phyloP scores from a whole-genome alignment of 768 basidiomycete species.

The Mycena crocata region DNA sequence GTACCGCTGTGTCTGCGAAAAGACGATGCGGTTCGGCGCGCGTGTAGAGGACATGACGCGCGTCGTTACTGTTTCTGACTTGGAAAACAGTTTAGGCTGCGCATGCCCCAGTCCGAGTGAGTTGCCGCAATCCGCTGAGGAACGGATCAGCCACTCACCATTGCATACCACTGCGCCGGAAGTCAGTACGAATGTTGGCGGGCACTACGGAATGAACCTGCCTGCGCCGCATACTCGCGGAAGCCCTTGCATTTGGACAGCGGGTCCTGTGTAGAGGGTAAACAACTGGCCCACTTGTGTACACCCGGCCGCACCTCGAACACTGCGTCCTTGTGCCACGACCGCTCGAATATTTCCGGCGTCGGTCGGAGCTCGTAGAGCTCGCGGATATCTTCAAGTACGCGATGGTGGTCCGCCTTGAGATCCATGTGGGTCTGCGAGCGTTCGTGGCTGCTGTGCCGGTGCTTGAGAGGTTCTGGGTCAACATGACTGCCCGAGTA shows the following conservation, averaged over 20 bases:
- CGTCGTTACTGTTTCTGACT: slow-evolving; percentile 60
- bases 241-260: slow-evolving; percentile 61
- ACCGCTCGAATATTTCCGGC: slow-evolving; percentile 61
- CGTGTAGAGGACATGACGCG: slow-evolving; percentile 71
- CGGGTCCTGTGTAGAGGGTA: slow-evolving; percentile 57
- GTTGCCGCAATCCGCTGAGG: slow-evolving; percentile 8
- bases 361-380: slow-evolving; percentile 68
- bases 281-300: not conserved
- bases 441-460: slow-evolving; percentile 51
- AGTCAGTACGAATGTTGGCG: not conserved
- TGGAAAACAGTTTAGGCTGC: slow-evolving; percentile 66
- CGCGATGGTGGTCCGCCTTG: slow-evolving; percentile 56
- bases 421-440: slow-evolving; percentile 50
- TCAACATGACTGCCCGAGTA: slow-evolving; percentile 66
- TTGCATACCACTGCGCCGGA: slow-evolving; percentile 54
- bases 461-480: slow-evolving; percentile 45
- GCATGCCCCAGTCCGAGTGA: slow-evolving; percentile 19
- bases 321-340: slow-evolving; percentile 64
- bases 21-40: slow-evolving; percentile 70
- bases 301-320: slow-evolving; percentile 59
- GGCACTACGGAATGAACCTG: slow-evolving; percentile 42
- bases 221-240: slow-evolving; percentile 65
- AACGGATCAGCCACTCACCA: slow-evolving; percentile 7
- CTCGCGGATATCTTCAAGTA: slow-evolving; percentile 69
- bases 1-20: slow-evolving; percentile 71